These are phyloP conservation scores for Capronia coronata DNA, from an alignment of 2,329 filamentous ascomycete species.

Conservation along the genomic window DNA sequence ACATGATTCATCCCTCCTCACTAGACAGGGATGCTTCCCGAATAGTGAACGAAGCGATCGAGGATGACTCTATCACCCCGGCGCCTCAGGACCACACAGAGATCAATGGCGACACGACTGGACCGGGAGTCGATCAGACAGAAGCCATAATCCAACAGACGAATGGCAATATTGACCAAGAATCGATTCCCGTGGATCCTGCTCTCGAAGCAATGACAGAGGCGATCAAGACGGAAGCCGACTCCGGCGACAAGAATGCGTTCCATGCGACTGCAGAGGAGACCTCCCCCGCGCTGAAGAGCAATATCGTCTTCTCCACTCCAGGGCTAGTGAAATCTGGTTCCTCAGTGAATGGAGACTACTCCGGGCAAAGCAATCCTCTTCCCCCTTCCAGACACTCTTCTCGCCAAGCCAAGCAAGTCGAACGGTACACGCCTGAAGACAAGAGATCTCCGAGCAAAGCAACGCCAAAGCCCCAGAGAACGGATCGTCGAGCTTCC, in stretches of 20 bases:
- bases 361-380: conserved; percentile 29
- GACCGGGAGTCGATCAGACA: not conserved
- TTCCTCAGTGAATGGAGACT: conserved; percentile 12
- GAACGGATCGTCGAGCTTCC: conserved; percentile 18
- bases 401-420: conserved; percentile 40
- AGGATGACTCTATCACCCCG: conserved; percentile 15
- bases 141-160: not conserved
- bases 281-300: not conserved
- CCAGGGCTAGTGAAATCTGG: conserved; percentile 8
- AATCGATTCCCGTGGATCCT: conserved; percentile 14
- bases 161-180: not conserved
- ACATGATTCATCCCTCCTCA: conserved; percentile 26
- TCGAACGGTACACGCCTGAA: conserved; percentile 38
- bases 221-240: conserved; percentile 7
- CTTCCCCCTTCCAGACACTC: conserved; percentile 42
- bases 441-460: conserved; percentile 21
- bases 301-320: conserved; percentile 10
- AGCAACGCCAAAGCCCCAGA: conserved; percentile 7
- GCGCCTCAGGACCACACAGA: conserved; percentile 28
- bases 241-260: not conserved
- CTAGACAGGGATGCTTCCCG: conserved; percentile 7
- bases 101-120: conserved; percentile 11
- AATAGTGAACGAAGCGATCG: conserved; percentile 10
- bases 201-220: conserved; percentile 9
- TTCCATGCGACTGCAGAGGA: not conserved